These are phyloP conservation scores for Kluyveromyces wickerhamii DNA, from an alignment of 805 yeast genomes.

Conservation along the genomic window DNA sequence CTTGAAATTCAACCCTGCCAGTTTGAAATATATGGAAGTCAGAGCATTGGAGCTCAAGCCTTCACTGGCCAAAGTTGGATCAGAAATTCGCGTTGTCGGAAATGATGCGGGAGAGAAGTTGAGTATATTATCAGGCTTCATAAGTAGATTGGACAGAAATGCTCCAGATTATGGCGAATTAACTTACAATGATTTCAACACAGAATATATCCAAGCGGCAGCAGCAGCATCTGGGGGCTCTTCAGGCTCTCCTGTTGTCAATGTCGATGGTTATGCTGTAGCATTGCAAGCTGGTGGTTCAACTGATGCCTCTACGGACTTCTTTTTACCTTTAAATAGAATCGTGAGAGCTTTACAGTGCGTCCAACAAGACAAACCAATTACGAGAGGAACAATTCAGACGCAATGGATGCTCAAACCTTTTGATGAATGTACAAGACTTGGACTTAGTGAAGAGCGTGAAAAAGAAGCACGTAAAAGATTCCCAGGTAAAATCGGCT, in stretches of 20 bases:
- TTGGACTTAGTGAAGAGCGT: slow-evolving; percentile 70
- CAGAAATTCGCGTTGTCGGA: slow-evolving; percentile 91
- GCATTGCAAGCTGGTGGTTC: slow-evolving; percentile 95
- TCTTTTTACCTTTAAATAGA: slow-evolving; percentile 78
- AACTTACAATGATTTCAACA: slow-evolving; percentile 87
- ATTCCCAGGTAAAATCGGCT: slow-evolving; percentile 71
- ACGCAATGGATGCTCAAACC: slow-evolving; percentile 84
- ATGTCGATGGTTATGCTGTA: slow-evolving; percentile 77
- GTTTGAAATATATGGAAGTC: slow-evolving; percentile 66
- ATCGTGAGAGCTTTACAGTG: slow-evolving; percentile 76
- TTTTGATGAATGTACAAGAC: slow-evolving; percentile 80
- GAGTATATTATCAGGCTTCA: slow-evolving; percentile 79
- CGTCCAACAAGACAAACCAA: slow-evolving; percentile 47
- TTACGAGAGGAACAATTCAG: slow-evolving; percentile 88
- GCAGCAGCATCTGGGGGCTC: slow-evolving; percentile 96
- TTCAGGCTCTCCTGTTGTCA: slow-evolving; percentile 93
- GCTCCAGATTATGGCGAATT: slow-evolving; percentile 89
- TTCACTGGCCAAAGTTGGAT: slow-evolving; percentile 81
- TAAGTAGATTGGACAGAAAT: slow-evolving; percentile 73
- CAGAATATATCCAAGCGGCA: slow-evolving; percentile 92
- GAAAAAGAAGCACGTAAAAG: slow-evolving; percentile 59
- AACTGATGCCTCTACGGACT: slow-evolving; percentile 86
- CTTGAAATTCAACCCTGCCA: slow-evolving; percentile 63
- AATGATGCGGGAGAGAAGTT: slow-evolving; percentile 95
- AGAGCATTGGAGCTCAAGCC: slow-evolving; percentile 64